Conservation (phyloP, 2,329 filamentous ascomycete genomes). For the Calonectria fujianensis region DNA sequence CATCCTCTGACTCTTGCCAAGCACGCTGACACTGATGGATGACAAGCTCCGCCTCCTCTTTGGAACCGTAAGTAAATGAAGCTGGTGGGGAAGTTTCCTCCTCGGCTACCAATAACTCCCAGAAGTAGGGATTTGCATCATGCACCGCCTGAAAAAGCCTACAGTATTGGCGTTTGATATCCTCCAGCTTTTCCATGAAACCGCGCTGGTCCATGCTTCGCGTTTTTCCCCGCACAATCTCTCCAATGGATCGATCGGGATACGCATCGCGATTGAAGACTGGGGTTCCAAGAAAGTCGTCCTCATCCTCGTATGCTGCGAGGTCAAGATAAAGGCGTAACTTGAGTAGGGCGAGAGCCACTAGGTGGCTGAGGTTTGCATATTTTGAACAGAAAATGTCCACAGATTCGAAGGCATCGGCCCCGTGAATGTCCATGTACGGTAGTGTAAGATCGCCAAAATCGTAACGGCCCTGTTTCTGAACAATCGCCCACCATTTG, state of each 20-base stretch:
- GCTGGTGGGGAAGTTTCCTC: constrained; percentile 15
- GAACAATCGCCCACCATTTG: constrained; percentile 12
- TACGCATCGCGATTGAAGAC: neutral
- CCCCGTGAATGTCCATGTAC: neutral
- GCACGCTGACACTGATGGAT: constrained; percentile 29
- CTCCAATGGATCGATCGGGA: constrained; percentile 24
- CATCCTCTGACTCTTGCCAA: constrained; percentile 37
- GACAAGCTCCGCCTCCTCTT: constrained; percentile 35
- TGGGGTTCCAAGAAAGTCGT: neutral
- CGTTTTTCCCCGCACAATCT: constrained; percentile 16
- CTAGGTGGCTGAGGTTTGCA: constrained; percentile 35
- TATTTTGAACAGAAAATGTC: constrained; percentile 16
- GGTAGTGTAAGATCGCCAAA: neutral
- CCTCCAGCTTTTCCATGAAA: neutral
- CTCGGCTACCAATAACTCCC: constrained; percentile 25
- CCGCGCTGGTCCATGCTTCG: neutral
- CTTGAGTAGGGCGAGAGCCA: constrained; percentile 41
- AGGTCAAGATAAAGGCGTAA: constrained; percentile 37
- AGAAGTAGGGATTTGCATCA: constrained; percentile 33
- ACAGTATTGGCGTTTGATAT: constrained; percentile 24
- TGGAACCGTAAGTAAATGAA: constrained; percentile 11
- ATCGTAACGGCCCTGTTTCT: neutral
- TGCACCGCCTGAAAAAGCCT: constrained; percentile 28
- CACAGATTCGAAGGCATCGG: constrained; percentile 14
- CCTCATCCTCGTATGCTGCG: neutral